Percentiles rank a stretch among this genome's conserved stretches.
phyloP scores from a whole-genome alignment of 2,329 filamentous ascomycete genomes.

The Diplodia mutila region DNA sequence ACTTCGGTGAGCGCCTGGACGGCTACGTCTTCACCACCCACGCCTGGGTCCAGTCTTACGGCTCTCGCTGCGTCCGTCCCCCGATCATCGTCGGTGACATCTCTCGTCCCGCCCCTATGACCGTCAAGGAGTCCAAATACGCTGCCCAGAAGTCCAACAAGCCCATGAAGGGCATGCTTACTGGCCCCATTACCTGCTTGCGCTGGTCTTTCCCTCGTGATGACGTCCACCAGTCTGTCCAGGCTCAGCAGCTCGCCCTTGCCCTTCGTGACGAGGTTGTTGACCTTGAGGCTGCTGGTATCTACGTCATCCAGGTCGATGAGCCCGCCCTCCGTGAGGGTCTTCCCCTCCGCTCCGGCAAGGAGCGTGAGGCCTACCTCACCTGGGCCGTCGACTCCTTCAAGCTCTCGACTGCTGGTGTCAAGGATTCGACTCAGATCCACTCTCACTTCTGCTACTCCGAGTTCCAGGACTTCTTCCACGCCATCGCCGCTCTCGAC shows the following conservation, averaged over 20 bases:
- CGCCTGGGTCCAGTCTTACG: slow-evolving; percentile 98
- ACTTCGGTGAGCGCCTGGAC: slow-evolving; percentile 96
- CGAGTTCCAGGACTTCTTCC: slow-evolving; percentile 99
- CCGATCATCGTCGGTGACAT: slow-evolving; percentile 99
- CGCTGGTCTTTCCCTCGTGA: slow-evolving; percentile 99
- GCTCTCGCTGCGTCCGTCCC: slow-evolving; percentile 96
- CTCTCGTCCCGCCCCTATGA: slow-evolving; percentile 95
- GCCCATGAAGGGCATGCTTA: slow-evolving; percentile 99
- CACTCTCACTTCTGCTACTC: slow-evolving; percentile 99
- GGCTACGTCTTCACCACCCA: slow-evolving; percentile 99
- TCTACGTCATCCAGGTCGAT: slow-evolving; percentile 98
- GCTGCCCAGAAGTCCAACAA: slow-evolving; percentile 94
- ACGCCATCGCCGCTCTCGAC: slow-evolving; percentile 96
- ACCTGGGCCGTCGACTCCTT: slow-evolving; percentile 98
- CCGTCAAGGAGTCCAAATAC: slow-evolving; percentile 99
- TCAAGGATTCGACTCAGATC: slow-evolving; percentile 95
- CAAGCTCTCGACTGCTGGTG: slow-evolving; percentile 91
- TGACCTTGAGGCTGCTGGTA: slow-evolving; percentile 94
- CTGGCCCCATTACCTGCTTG: slow-evolving; percentile 96
- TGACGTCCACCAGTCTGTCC: slow-evolving; percentile 97
- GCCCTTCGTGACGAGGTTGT: slow-evolving; percentile 98
- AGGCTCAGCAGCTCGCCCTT: slow-evolving; percentile 97
- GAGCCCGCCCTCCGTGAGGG: slow-evolving; percentile 99
- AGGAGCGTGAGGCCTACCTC: slow-evolving; percentile 96
- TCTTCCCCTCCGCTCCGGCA: slow-evolving; percentile 91